Conservation (phyloP, 257 asterid genomes). For the Primulina tabacum region DNA sequence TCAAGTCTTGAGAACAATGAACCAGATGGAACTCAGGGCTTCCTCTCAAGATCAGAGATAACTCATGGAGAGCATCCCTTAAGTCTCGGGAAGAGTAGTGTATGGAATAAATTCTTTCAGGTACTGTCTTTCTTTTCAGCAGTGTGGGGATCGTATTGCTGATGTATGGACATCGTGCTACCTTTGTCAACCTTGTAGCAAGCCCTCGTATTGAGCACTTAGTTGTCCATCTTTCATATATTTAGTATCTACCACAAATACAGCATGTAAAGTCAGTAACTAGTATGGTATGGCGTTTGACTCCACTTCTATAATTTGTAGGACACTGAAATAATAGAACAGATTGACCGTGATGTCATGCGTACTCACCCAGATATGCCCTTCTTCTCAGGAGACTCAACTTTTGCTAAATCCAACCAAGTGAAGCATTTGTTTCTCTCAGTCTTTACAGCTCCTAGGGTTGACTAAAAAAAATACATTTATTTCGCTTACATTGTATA, state of each 20-base stretch:
- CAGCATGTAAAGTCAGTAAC: constrained; percentile 19
- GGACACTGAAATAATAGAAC: constrained; percentile 91
- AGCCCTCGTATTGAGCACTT: constrained; percentile 13
- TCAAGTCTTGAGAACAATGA: constrained; percentile 61
- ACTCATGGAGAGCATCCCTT: constrained; percentile 91
- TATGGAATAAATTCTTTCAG: constrained; percentile 97
- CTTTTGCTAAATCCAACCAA: constrained; percentile 74
- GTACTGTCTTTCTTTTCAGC: constrained; percentile 32
- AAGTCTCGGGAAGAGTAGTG: constrained; percentile 83
- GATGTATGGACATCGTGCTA: background rate
- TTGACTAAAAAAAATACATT: background rate
- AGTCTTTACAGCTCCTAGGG: constrained; percentile 19
- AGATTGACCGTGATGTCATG: constrained; percentile 93
- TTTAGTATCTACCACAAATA: constrained; percentile 4
- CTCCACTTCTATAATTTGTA: constrained; percentile 28
- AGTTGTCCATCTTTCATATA: constrained; percentile 13
- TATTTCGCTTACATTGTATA: constrained; percentile 18
- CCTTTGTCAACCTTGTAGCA: constrained; percentile 12
- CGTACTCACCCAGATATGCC: constrained; percentile 97
- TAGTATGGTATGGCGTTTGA: constrained; percentile 9
- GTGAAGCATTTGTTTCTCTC: constrained; percentile 33
- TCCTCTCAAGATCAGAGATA: constrained; percentile 84
- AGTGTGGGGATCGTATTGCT: background rate
- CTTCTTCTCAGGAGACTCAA: constrained; percentile 87
- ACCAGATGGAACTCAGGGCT: constrained; percentile 50